Evolutionary conservation across 2,329 filamentous ascomycete species (phyloP).

Genomic region (Macrophomina phaseolina): DNA sequence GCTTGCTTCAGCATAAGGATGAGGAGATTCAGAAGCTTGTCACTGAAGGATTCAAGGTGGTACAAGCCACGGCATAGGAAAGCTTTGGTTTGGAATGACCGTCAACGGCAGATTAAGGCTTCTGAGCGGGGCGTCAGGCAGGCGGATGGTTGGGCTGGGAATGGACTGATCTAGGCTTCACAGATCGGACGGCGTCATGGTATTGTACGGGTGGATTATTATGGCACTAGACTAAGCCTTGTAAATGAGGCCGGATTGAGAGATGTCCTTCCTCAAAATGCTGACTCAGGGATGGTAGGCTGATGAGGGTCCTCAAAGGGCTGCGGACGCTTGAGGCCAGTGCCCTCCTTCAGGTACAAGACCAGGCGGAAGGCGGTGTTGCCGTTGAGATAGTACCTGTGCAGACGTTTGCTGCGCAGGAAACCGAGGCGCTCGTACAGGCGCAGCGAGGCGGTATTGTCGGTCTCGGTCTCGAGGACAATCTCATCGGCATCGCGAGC

Average conservation of each 20-base stretch:
- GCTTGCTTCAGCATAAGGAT: slow-evolving; percentile 88
- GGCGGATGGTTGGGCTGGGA: background rate
- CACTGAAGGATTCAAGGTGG: slow-evolving; percentile 70
- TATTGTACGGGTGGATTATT: background rate
- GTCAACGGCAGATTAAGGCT: background rate
- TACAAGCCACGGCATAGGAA: slow-evolving; percentile 39
- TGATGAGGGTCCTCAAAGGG: background rate
- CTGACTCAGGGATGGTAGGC: background rate
- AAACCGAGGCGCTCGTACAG: slow-evolving; percentile 94
- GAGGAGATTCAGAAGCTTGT: slow-evolving; percentile 83
- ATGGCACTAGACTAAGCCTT: background rate
- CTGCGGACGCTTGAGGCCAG: slow-evolving; percentile 21
- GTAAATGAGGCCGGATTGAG: background rate
- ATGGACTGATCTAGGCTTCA: background rate
- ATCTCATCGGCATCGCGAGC: slow-evolving; percentile 87
- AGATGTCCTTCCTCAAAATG: background rate
- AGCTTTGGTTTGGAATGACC: background rate
- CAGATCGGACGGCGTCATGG: background rate
- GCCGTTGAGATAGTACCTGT: slow-evolving; percentile 95
- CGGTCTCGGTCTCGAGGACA: slow-evolving; percentile 94
- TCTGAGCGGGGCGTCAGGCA: background rate
- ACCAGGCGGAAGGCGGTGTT: slow-evolving; percentile 92
- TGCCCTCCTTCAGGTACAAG: slow-evolving; percentile 63
- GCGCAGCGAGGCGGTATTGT: slow-evolving; percentile 86
- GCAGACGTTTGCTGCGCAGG: slow-evolving; percentile 86